A percentile compares a stretch with the other conserved stretches of the same genome.
Conservation (phyloP, 192 early-diverging fungal genomes). For the Gamsiella multidivaricata region DNA sequence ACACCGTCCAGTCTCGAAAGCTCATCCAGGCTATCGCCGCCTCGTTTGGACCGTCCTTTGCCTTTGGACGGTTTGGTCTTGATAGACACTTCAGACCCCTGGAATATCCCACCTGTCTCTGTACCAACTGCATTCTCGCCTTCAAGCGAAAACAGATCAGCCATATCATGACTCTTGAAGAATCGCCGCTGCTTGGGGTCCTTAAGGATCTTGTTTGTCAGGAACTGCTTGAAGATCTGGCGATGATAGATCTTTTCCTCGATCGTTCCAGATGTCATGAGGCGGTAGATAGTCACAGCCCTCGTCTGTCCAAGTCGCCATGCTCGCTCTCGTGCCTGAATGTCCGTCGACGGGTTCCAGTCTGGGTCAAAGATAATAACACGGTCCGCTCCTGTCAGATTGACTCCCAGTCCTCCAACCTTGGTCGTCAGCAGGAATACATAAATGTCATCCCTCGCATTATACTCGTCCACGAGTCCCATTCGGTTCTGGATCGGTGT, state of each 20-base stretch:
- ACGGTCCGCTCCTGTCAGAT: constrained; percentile 93
- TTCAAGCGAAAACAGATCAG: constrained; percentile 87
- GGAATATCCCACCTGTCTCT: constrained; percentile 89
- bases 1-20: constrained; percentile 20
- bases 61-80: constrained; percentile 1
- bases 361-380: constrained; percentile 97
- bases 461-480: constrained; percentile 90
- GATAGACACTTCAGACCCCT: constrained; percentile 71
- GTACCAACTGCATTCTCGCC: constrained; percentile 67
- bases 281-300: constrained; percentile 90
- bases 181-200: constrained; percentile 91
- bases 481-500: constrained; percentile 91
- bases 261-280: constrained; percentile 95
- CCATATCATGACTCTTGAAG: constrained; percentile 86
- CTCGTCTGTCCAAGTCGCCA: constrained; percentile 93
- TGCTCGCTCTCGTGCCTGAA: constrained; percentile 94
- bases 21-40: constrained; percentile 32
- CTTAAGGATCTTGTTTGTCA: constrained; percentile 95
- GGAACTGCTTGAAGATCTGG: constrained; percentile 97
- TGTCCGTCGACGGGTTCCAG: constrained; percentile 98
- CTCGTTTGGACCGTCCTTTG: constrained; percentile 11
- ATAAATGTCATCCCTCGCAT: constrained; percentile 69
- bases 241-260: constrained; percentile 98
- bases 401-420: constrained; percentile 95
- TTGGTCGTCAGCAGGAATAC: constrained; percentile 98